Conservation (phyloP, 2,329 filamentous ascomycete species). For the Trichoderma sp. region DNA sequence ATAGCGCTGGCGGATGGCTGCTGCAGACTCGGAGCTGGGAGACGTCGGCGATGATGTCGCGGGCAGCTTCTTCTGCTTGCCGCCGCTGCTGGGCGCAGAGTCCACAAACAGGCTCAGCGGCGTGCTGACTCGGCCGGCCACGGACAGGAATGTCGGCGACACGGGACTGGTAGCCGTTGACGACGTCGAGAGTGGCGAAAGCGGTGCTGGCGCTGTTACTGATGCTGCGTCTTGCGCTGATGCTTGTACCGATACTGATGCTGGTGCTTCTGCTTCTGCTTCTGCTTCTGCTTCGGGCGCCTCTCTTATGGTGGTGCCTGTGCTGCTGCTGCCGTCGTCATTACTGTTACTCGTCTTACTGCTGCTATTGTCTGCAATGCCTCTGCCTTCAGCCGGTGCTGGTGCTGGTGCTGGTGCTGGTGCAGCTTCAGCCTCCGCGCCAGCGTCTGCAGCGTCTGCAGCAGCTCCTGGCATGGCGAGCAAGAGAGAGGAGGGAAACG, state of each 20-base stretch:
- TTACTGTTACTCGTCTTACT: neutral
- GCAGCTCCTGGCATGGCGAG: conserved; percentile 18
- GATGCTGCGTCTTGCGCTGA: neutral
- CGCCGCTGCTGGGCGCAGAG: conserved; percentile 20
- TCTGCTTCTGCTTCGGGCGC: neutral
- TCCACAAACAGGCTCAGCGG: conserved; percentile 37
- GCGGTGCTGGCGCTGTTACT: neutral
- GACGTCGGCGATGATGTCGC: neutral
- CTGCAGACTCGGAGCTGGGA: conserved; percentile 5
- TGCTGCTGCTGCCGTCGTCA: neutral
- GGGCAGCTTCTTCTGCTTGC: neutral
- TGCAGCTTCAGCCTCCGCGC: neutral
- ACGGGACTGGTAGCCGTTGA: conserved; percentile 33
- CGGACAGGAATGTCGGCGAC: conserved; percentile 34
- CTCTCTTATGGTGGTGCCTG: neutral
- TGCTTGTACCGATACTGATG: neutral
- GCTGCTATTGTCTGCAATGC: neutral
- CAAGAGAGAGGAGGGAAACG: neutral
- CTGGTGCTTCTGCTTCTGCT: neutral
- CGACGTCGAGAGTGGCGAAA: conserved; percentile 33
- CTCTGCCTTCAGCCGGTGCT: neutral
- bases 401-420: neutral
- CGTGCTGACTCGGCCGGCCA: conserved; percentile 35
- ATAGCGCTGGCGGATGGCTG: conserved; percentile 21
- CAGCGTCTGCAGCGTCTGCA: conserved; percentile 13